phyloP scores from a whole-genome alignment of 345 rosid genomes.

The Geranium rotundifolium region DNA sequence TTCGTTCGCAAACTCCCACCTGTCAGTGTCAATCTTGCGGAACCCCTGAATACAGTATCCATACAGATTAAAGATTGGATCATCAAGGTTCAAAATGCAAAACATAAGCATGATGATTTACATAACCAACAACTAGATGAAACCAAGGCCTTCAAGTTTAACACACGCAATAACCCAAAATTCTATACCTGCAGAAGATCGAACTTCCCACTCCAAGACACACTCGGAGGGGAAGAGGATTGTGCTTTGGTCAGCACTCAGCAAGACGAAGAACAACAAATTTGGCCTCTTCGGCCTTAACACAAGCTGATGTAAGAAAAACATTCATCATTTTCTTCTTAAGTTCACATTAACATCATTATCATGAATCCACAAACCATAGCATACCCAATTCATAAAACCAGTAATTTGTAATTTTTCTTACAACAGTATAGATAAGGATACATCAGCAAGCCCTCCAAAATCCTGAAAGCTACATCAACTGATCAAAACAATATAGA shows the following conservation, averaged over 20 bases:
- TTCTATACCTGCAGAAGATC: constrained; percentile 34
- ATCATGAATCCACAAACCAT: no score
- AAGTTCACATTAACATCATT: no score
- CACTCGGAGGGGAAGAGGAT: constrained; percentile 14
- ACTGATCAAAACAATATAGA: no score
- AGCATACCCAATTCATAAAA: no score
- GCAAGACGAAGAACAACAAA: not conserved
- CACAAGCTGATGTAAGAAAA: no score
- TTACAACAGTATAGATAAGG: not conserved
- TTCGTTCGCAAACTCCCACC: constrained; percentile 91
- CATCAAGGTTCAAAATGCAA: no score
- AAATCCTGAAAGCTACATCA: not conserved
- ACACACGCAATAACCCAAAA: constrained; percentile 15
- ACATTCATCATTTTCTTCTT: no score
- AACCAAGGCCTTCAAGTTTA: no score
- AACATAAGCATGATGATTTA: no score
- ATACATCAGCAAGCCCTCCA: not conserved
- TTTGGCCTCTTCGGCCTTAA: no score
- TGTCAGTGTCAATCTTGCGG: constrained; percentile 72
- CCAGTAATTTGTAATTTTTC: no score
- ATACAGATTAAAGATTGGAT: not conserved
- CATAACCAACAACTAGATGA: no score
- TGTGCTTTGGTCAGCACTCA: constrained; percentile 8
- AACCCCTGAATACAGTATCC: constrained; percentile 52
- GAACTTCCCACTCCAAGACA: constrained; percentile 20